Evolutionary conservation across 2,329 filamentous ascomycete genomes (phyloP), one percentile per base, ranked within the genome.

Genomic region (Fusarium oligoseptatum): DNA sequence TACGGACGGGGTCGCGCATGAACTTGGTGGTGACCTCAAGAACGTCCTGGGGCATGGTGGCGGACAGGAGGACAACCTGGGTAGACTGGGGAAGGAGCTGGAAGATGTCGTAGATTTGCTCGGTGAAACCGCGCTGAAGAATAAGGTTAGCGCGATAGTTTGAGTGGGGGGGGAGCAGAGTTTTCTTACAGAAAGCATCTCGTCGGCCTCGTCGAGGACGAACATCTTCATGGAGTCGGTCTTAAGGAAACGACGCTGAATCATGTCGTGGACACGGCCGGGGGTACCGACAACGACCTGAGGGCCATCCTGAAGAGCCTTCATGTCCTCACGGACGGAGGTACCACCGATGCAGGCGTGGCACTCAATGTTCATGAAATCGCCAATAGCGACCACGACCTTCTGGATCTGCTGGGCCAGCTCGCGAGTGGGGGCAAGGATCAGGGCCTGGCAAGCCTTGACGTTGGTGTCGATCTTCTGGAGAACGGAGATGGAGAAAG

Each of bases 91-190:
- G 97, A 65, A 99, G 93, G 72, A 98, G 94, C 88, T 98, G 96
- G 93, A 98, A 99, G 88, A 99, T 97, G 87, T 99, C 97, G 91
- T 99, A 99, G 89, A 99, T 99, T 90, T 99, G 97, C 90, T 99
- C 97, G 82, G 95, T 98, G 92, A 99, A 99, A 90, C 97, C 97
- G 83, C 96, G 96, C 91, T 94, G 76, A 29, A 81, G 64, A 41
- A 32, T 60, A 55, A 57, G 77, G 82, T 88, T 81, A 87, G 84
- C 41, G 15, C n/a, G 12, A 52, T 17, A 27, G 32, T 60, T 3
- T 45, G 4, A 4, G 14, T 15, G 29, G 41, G 14, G 12, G 29
- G 12, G 27, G n/a, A 11, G 11, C 12, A 48, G 22, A 17, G 41
- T 39, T 50, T 73, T 87, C 91, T 84, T 86, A 93, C 91, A 84